Conservation (phyloP, 805 yeast species). For the Cyberlindnera mississippiensis region DNA sequence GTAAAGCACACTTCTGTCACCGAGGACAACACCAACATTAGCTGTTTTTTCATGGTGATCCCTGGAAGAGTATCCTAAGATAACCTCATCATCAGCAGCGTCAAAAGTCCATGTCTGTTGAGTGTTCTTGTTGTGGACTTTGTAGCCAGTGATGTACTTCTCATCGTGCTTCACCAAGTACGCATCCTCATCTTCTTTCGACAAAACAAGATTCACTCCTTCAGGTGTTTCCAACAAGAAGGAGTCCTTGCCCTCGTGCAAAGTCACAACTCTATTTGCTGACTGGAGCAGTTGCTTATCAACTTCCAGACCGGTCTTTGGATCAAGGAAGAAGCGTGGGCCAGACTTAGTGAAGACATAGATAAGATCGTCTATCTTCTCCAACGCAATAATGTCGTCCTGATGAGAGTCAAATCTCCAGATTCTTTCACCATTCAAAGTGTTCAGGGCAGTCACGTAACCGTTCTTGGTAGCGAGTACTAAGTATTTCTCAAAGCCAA, state of each 20-base stretch:
- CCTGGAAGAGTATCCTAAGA: constrained; percentile 39
- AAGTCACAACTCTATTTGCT: constrained; percentile 8
- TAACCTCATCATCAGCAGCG: constrained; percentile 20
- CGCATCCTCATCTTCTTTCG: constrained; percentile 3
- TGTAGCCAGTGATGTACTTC: constrained; percentile 26
- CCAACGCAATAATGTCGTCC: constrained; percentile 23
- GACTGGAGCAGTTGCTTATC: constrained; percentile 13
- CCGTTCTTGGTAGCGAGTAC: constrained; percentile 39
- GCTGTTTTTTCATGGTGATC: constrained; percentile 41
- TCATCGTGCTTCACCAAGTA: constrained; percentile 26
- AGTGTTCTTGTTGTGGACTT: constrained; percentile 1
- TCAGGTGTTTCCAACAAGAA: constrained; percentile 17
- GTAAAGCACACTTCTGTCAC: constrained; percentile 16
- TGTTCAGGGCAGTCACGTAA: constrained; percentile 40
- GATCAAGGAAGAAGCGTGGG: constrained; percentile 20
- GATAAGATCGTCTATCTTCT: constrained; percentile 17
- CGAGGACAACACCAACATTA: constrained; percentile 46
- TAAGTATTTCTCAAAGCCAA: constrained; percentile 45
- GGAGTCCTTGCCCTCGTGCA: constrained; percentile 17
- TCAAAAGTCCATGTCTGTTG: constrained; percentile 1
- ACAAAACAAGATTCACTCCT: constrained; percentile 19
- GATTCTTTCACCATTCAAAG: constrained; percentile 33
- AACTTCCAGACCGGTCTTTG: constrained; percentile 29
- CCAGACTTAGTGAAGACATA: constrained; percentile 22
- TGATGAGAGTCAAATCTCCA: constrained; percentile 37